phyloP scores from a whole-genome alignment of 345 rosid species.

The Microcos paniculata region DNA sequence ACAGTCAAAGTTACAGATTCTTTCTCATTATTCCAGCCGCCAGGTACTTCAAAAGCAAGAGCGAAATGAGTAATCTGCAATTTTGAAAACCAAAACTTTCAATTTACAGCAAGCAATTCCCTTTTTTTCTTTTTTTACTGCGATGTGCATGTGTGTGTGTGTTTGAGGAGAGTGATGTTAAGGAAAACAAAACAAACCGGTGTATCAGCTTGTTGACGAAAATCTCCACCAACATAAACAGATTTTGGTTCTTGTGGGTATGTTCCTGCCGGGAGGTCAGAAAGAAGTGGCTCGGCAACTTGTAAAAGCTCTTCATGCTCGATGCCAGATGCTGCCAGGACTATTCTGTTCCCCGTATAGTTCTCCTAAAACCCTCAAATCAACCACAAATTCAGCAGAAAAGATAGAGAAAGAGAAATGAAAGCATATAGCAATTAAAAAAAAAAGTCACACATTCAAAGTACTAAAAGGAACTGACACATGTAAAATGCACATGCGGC shows the following conservation, averaged over 20 bases:
- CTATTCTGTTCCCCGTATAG: slow-evolving; percentile 67
- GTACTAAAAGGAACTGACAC: not conserved
- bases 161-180: not conserved
- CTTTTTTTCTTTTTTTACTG: not conserved
- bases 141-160: too few relatives aligned
- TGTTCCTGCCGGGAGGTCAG: slow-evolving; percentile 53
- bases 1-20: slow-evolving; percentile 60
- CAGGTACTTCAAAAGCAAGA: slow-evolving; percentile 72
- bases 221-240: slow-evolving; percentile 73
- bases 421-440: slow-evolving; percentile 11
- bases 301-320: slow-evolving; percentile 60
- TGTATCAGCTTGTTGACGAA: slow-evolving; percentile 61
- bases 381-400: slow-evolving; percentile 19
- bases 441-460: not conserved
- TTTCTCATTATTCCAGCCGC: slow-evolving; percentile 73
- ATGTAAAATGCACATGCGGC: not conserved
- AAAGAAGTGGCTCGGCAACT: slow-evolving; percentile 64
- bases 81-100: slow-evolving; percentile 2
- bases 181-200: slow-evolving; percentile 36
- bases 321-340: slow-evolving; percentile 72
- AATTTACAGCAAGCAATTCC: not conserved
- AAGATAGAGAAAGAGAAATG: not conserved
- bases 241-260: slow-evolving; percentile 46
- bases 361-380: slow-evolving; percentile 47
- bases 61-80: slow-evolving; percentile 63